phyloP scores from a whole-genome alignment of 176 grass and related monocot species.

The Triticum dicoccoides region DNA sequence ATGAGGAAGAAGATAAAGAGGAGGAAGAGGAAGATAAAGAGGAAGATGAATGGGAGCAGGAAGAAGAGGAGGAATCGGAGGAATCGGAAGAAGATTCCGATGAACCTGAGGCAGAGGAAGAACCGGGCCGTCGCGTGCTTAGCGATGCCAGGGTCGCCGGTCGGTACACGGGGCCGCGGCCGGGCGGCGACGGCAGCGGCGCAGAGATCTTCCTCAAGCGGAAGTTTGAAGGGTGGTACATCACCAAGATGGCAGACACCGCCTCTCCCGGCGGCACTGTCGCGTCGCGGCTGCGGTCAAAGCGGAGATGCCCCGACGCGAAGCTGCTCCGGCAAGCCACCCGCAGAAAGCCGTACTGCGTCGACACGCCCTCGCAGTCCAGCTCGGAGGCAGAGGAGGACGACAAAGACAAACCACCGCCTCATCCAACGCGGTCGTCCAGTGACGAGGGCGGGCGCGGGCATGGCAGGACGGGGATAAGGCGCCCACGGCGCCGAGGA shows the following conservation, averaged over 20 bases:
- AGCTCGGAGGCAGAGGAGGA: slow-evolving; percentile 24
- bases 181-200: neutral
- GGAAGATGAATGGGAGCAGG: slow-evolving; percentile 11
- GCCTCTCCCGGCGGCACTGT: neutral
- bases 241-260: neutral
- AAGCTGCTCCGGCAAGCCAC: slow-evolving; percentile 20
- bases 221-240: slow-evolving; percentile 17
- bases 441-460: neutral
- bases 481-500: neutral
- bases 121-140: neutral
- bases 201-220: neutral
- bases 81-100: neutral
- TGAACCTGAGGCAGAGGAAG: neutral
- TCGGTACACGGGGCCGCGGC: neutral
- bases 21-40: slow-evolving; percentile 6
- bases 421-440: neutral
- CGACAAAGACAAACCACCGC: neutral
- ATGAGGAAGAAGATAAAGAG: too few species aligned
- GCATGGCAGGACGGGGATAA: neutral
- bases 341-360: slow-evolving; percentile 18
- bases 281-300: slow-evolving; percentile 9
- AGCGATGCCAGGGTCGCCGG: neutral
- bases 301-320: slow-evolving; percentile 7
- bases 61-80: neutral
- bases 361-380: slow-evolving; percentile 21